Evolutionary conservation across 192 early-diverging fungal genomes (phyloP), one percentile per base, ranked within the genome.

Genomic region (Mortierella alpina): DNA sequence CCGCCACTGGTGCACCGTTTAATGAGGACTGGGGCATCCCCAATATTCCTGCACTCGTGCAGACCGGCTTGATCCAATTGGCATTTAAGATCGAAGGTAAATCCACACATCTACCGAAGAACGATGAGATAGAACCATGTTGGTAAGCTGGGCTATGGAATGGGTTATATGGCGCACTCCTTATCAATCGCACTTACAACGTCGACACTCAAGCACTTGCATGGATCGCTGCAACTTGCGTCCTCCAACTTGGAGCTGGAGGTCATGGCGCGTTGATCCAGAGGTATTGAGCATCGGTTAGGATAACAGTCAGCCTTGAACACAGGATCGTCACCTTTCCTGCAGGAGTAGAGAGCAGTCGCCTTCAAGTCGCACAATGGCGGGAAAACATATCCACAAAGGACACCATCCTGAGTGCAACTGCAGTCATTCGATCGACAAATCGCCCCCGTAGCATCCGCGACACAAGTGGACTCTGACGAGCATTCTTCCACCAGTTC

Each of bases 361-460:
- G 31, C 42, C 40, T 40, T 44, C 17, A 60, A 40, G 15, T n/a
- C 6, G 59, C 59, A 60, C 15, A 18, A 47, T 18, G 10, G 59
- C 20, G 45, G 59, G 59, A 62, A 62, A 20, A n/a, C 63, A 20
- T 64, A 47, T 40, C 63, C 63, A 23, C 63, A 64, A 39, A 64
- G 17, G 8, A 44, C 8, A 23, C 63, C 47, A 39, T 64, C 49
- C 10, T 39, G 22, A 39, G 45, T 20, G 49, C 63, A 64, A 46
- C 50, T 64, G 63, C 63, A 64, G 47, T 64, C 63, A 4, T 39
- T 22, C 6, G 23, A 7, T 5, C 47, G 11, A 22, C 63, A 64
- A 39, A 40, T 47, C 11, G 63, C 48, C 0, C 47, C 63, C 11
- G 39, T 49, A 13, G 6, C 23, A 13, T 51, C 1, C 7, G n/a